Evolutionary conservation across 1,139 yeast species (phyloP).

Genomic region (Saccharomyces uvarum): DNA sequence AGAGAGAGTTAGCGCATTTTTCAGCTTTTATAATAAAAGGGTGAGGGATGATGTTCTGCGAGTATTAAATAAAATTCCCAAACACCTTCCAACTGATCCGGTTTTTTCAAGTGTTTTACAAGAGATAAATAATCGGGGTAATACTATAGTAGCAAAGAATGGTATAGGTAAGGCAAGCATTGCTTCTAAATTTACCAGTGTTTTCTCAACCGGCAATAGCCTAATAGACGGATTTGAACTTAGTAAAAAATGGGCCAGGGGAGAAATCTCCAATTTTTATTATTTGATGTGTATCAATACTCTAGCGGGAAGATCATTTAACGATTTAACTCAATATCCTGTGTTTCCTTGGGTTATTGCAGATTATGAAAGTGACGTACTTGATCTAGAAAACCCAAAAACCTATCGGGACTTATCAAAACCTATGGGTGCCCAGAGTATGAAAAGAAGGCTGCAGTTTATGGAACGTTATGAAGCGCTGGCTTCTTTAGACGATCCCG

Average conservation of each 20-base stretch:
- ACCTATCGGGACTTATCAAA: slow-evolving; percentile 67
- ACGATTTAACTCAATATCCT: slow-evolving; percentile 82
- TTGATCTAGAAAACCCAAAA: slow-evolving; percentile 54
- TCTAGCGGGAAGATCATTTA: slow-evolving; percentile 77
- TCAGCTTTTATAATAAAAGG: slow-evolving; percentile 33
- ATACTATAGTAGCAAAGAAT: slow-evolving; percentile 25
- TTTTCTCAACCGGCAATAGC: slow-evolving; percentile 32
- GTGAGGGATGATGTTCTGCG: slow-evolving; percentile 52
- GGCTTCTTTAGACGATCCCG: slow-evolving; percentile 44
- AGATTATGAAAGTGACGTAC: slow-evolving; percentile 58
- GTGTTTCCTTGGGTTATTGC: slow-evolving; percentile 87
- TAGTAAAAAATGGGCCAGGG: slow-evolving; percentile 64
- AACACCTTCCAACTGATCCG: slow-evolving; percentile 5
- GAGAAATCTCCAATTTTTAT: slow-evolving; percentile 73
- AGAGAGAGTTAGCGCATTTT: slow-evolving; percentile 58
- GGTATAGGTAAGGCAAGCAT: slow-evolving; percentile 30
- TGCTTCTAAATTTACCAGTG: slow-evolving; percentile 37
- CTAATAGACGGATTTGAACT: slow-evolving; percentile 40
- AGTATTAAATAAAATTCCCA: slow-evolving; percentile 32
- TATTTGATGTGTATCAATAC: slow-evolving; percentile 73
- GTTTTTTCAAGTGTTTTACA: slow-evolving; percentile 7
- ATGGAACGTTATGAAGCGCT: slow-evolving; percentile 63
- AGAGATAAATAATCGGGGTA: slow-evolving; percentile 16
- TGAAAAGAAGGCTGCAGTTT: slow-evolving; percentile 52
- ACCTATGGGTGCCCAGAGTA: slow-evolving; percentile 84